A percentile compares a stretch with the other conserved stretches of the same genome.
These are phyloP conservation scores for Lathyrus oleraceus DNA, from an alignment of 306 rosid genomes.

Conservation along the genomic window DNA sequence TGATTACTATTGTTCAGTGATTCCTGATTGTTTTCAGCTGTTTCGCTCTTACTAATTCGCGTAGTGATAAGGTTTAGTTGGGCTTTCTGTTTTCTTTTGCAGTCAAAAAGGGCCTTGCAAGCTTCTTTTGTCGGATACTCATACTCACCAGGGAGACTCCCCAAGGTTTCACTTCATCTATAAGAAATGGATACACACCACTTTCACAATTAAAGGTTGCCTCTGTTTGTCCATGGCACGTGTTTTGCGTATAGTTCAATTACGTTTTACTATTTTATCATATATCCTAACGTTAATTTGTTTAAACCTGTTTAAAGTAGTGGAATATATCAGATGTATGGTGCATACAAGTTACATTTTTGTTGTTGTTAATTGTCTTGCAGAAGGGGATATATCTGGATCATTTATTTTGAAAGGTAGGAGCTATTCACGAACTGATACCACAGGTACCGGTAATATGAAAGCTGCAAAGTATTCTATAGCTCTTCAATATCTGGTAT, in stretches of 20 bases:
- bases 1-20: neutral
- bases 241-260: neutral
- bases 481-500: conserved; percentile 73
- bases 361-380: conserved; percentile 25
- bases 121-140: conserved; percentile 80
- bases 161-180: conserved; percentile 82
- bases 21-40: neutral
- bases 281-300: neutral
- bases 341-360: neutral
- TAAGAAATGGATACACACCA: conserved; percentile 81
- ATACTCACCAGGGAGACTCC: conserved; percentile 77
- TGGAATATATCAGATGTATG: neutral
- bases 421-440: conserved; percentile 38
- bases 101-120: conserved; percentile 70
- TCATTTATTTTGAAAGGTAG: conserved; percentile 56
- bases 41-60: neutral
- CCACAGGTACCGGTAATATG: conserved; percentile 15
- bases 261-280: neutral
- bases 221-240: neutral
- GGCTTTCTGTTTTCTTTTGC: conserved; percentile 23
- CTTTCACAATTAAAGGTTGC: conserved; percentile 74
- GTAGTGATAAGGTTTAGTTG: neutral
- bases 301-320: neutral
- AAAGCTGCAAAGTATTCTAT: conserved; percentile 72
- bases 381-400: conserved; percentile 65